Conservation (phyloP, 2,329 filamentous ascomycete genomes). For the Harringtonia aguacate region DNA sequence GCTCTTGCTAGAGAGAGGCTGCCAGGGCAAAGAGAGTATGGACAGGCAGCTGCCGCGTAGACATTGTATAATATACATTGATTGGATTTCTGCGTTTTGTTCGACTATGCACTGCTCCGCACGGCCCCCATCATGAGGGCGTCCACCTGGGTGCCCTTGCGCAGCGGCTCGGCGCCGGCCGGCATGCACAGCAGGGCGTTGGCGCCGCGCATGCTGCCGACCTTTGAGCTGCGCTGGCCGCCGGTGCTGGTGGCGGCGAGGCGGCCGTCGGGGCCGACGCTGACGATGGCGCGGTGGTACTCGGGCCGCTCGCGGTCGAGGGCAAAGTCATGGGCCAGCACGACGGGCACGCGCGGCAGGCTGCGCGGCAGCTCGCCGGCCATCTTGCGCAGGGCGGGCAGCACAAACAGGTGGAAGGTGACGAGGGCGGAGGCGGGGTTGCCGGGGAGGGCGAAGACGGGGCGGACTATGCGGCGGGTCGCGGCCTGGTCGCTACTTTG, state of each 20-base stretch:
- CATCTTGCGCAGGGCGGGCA: slow-evolving; percentile 73
- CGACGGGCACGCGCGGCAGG: slow-evolving; percentile 61
- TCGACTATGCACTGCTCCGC: too few relatives aligned
- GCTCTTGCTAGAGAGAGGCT: too few relatives aligned
- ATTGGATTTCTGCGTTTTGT: too few relatives aligned
- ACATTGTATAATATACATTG: too few relatives aligned
- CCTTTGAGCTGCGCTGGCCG: slow-evolving; percentile 77
- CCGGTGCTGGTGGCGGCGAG: slow-evolving; percentile 76
- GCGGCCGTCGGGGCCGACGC: slow-evolving; percentile 52
- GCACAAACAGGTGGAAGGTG: slow-evolving; percentile 86
- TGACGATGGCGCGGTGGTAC: slow-evolving; percentile 78
- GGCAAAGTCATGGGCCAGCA: slow-evolving; percentile 59
- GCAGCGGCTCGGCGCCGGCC: slow-evolving; percentile 49
- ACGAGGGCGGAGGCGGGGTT: slow-evolving; percentile 92
- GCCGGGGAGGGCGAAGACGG: slow-evolving; percentile 83
- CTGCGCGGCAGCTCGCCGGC: slow-evolving; percentile 59
- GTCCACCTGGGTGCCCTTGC: slow-evolving; percentile 60
- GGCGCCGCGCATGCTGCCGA: slow-evolving; percentile 79
- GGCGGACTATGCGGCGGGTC: slow-evolving; percentile 41
- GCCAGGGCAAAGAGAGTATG: too few relatives aligned
- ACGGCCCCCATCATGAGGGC: slow-evolving; percentile 65
- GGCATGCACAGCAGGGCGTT: slow-evolving; percentile 79
- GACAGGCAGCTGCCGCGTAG: too few relatives aligned
- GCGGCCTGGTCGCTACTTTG: too few relatives aligned
- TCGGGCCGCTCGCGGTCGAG: slow-evolving; percentile 71